These are phyloP conservation scores for Apiospora sp. DNA, from an alignment of 2,329 filamentous ascomycete genomes.

Conservation along the genomic window DNA sequence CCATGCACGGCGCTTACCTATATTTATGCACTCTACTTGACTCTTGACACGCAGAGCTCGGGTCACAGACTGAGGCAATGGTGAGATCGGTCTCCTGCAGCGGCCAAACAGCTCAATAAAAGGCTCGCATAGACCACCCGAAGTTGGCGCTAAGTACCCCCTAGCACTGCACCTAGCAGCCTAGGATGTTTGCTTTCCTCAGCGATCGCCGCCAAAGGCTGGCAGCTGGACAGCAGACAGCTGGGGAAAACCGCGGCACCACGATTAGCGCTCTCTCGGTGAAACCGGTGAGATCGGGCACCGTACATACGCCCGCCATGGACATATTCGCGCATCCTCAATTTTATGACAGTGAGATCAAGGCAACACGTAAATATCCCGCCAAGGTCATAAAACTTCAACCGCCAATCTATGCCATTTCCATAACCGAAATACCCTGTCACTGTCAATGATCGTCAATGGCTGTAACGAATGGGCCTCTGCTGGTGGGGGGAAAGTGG, in stretches of 20 bases:
- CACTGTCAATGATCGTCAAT: background rate
- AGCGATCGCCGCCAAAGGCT: background rate
- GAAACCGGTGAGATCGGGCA: background rate
- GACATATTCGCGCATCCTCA: background rate
- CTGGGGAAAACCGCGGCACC: background rate
- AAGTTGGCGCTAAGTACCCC: background rate
- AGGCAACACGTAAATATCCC: background rate
- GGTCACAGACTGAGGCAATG: constrained; percentile 17
- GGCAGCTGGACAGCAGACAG: background rate
- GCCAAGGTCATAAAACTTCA: background rate
- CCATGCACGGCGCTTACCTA: background rate
- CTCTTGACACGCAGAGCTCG: constrained; percentile 2
- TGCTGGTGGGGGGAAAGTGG: constrained; percentile 7
- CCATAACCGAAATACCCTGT: background rate
- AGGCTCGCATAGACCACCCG: constrained; percentile 10
- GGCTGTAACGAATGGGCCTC: constrained; percentile 3
- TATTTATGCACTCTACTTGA: constrained; percentile 1
- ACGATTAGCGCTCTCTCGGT: background rate
- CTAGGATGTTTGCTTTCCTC: background rate
- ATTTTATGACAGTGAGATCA: background rate
- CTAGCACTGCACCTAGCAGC: background rate
- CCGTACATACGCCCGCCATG: background rate
- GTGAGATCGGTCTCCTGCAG: constrained; percentile 19
- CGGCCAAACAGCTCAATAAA: constrained; percentile 2
- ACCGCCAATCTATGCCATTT: background rate